phyloP scores from a whole-genome alignment of 164 flowering plant genomes.

The Litsea cubeba region DNA sequence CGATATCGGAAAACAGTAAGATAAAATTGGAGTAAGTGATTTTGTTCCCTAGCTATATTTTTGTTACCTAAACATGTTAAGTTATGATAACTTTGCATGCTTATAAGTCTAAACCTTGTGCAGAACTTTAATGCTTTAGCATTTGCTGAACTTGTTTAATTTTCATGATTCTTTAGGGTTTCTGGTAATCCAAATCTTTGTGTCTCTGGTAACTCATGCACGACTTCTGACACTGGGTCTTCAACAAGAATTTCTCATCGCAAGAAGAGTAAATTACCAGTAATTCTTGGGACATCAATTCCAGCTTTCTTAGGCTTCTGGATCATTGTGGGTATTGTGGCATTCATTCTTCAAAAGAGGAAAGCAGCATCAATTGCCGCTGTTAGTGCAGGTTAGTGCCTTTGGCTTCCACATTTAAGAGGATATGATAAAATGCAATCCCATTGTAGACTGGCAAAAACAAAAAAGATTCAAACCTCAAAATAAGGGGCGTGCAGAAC shows the following conservation, averaged over 20 bases:
- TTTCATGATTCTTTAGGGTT: slow-evolving; percentile 4
- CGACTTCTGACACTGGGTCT: not conserved
- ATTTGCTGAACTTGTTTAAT: not conserved
- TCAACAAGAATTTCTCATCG: not conserved
- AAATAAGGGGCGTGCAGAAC: not conserved
- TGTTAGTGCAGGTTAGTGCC: not conserved
- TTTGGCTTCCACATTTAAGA: not conserved
- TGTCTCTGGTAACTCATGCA: not conserved
- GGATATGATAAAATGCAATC: not conserved
- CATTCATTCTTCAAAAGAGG: not conserved
- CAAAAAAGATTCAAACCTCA: not conserved
- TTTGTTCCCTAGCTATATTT: not conserved
- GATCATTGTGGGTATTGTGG: slow-evolving; percentile 4
- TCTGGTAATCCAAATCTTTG: slow-evolving; percentile 11
- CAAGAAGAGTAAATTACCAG: slow-evolving; percentile 8
- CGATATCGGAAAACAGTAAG: slow-evolving; percentile 16
- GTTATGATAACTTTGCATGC: not conserved
- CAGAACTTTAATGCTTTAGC: not conserved
- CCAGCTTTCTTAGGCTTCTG: slow-evolving; percentile 8
- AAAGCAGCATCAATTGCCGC: not conserved
- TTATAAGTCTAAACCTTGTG: not conserved
- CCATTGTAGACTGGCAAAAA: not conserved
- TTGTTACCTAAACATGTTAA: not conserved
- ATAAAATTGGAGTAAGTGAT: slow-evolving; percentile 21
- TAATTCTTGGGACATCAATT: slow-evolving; percentile 5